Evolutionary conservation across 345 rosid species (phyloP).

Genomic region (Citrus medica): DNA sequence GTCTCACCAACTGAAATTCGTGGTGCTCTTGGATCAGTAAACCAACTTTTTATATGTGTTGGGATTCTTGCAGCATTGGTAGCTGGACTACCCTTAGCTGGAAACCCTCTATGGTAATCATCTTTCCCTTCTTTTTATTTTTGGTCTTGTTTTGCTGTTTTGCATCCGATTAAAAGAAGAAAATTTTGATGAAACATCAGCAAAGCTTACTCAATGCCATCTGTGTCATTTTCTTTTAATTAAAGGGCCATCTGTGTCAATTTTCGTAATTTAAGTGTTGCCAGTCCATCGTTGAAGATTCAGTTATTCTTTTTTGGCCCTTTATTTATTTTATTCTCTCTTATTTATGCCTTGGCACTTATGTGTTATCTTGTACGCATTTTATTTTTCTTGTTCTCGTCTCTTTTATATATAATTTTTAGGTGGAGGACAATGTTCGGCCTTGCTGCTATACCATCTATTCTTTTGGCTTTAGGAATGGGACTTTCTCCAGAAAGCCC

Average conservation of each 20-base stretch:
- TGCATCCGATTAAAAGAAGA: not conserved
- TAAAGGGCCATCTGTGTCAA: not conserved
- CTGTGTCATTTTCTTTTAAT: not conserved
- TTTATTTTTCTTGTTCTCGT: not conserved
- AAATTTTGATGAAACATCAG: not conserved
- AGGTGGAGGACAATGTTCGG: constrained; percentile 99
- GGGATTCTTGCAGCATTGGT: constrained; percentile 96
- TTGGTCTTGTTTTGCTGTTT: constrained; percentile 1
- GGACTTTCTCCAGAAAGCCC: constrained; percentile 97
- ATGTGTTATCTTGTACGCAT: not conserved
- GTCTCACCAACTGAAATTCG: constrained; percentile 99
- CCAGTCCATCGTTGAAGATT: not conserved
- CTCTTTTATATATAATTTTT: constrained; percentile 17
- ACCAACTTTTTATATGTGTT: constrained; percentile 92
- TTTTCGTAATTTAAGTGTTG: not conserved
- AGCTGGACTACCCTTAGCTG: constrained; percentile 94
- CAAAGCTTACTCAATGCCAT: not conserved
- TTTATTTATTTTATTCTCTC: not conserved
- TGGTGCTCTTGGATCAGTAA: constrained; percentile 93
- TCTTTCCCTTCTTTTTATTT: not conserved
- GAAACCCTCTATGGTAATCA: constrained; percentile 76
- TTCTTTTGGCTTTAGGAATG: constrained; percentile 87
- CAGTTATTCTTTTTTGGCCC: not conserved
- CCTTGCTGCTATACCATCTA: constrained; percentile 76
- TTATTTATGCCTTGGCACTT: not conserved